phyloP scores from a whole-genome alignment of 495 filamentous ascomycete genomes.

The Choiromyces venosus region DNA sequence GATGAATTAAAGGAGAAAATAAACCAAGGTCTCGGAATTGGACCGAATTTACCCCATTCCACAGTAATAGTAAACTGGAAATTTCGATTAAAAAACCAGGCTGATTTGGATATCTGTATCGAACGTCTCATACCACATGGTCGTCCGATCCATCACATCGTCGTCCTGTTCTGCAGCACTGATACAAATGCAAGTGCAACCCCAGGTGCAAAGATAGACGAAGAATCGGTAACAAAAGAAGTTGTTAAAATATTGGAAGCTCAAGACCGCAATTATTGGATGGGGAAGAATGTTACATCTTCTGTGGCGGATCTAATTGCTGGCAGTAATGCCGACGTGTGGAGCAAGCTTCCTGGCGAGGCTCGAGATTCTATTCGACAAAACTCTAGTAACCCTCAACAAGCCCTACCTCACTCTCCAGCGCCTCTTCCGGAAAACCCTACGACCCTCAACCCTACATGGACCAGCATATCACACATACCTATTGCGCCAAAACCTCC shows the following conservation, averaged over 20 bases:
- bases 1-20: neutral
- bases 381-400: neutral
- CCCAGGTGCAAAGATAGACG: neutral
- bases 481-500: neutral
- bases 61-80: slow-evolving; percentile 12
- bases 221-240: slow-evolving; percentile 7
- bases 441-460: neutral
- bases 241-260: neutral
- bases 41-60: neutral
- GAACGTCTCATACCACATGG: neutral
- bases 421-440: neutral
- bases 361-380: slow-evolving; percentile 2
- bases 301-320: neutral
- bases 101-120: slow-evolving; percentile 15
- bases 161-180: neutral
- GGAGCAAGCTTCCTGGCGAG: neutral
- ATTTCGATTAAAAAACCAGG: slow-evolving; percentile 7
- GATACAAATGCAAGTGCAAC: neutral
- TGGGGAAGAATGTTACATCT: neutral
- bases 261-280: slow-evolving; percentile 1
- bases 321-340: neutral
- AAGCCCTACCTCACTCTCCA: neutral
- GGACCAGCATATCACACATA: neutral
- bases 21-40: neutral
- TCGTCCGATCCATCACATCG: slow-evolving; percentile 10